These are phyloP conservation scores for Bidens hawaiensis DNA, from an alignment of 140 eudicot species.

Conservation along the genomic window DNA sequence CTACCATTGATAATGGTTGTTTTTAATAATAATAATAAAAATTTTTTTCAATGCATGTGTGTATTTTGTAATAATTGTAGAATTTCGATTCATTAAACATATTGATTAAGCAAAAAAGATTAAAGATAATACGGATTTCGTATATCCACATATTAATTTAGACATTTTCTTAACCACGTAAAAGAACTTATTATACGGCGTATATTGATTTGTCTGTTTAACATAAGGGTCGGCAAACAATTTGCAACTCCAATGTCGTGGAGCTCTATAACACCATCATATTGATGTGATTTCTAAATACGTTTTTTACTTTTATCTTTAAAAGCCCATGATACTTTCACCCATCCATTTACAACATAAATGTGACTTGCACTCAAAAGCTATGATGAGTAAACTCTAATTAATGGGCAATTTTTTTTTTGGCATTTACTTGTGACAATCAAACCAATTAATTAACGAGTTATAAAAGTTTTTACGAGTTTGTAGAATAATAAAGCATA, in stretches of 20 bases:
- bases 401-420: background rate
- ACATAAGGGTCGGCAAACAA: conserved; percentile 15
- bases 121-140: no score
- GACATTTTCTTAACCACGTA: conserved; percentile 14
- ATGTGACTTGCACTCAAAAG: background rate
- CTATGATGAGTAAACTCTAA: background rate
- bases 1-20: background rate
- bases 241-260: conserved; percentile 16
- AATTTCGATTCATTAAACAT: background rate
- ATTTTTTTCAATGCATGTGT: no score
- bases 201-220: conserved; percentile 9
- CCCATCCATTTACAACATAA: background rate
- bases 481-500: background rate
- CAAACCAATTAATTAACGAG: background rate
- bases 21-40: no score
- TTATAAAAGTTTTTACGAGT: background rate
- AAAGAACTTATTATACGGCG: conserved; percentile 9
- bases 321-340: background rate
- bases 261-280: conserved; percentile 21
- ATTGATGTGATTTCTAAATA: background rate
- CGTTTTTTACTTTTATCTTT: background rate
- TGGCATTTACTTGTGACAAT: background rate
- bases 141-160: conserved; percentile 7
- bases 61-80: background rate
- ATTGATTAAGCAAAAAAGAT: background rate